A percentile compares a stretch with the other conserved stretches of the same genome.
Conservation (phyloP, 345 rosid species). For the Lumnitzera littorea region DNA sequence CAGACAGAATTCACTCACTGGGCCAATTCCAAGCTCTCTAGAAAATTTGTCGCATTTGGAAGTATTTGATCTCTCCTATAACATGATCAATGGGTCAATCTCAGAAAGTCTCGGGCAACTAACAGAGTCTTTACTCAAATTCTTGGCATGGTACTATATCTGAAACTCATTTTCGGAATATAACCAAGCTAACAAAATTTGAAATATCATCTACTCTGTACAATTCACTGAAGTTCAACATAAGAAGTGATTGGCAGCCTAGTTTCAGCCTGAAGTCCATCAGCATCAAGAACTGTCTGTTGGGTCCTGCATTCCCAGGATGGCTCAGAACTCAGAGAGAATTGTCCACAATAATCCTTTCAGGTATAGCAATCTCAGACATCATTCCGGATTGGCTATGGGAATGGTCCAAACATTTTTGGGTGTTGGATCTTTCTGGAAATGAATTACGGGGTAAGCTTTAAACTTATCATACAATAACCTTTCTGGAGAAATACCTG, state of each 20-base stretch:
- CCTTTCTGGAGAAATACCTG: slow-evolving; percentile 16
- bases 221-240: slow-evolving; percentile 1
- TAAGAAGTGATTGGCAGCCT: slow-evolving; percentile 17
- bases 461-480: slow-evolving; percentile 25
- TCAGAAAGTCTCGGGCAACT: slow-evolving; percentile 21
- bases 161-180: slow-evolving; percentile 10
- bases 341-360: slow-evolving; percentile 1
- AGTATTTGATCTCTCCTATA: slow-evolving; percentile 6
- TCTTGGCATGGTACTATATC: slow-evolving; percentile 16
- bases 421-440: slow-evolving; percentile 15
- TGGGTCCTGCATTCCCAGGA: slow-evolving; percentile 19
- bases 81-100: slow-evolving; percentile 20
- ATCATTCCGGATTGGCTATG: slow-evolving; percentile 18
- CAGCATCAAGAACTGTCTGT: not conserved
- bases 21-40: slow-evolving; percentile 17
- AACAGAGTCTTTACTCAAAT: slow-evolving; percentile 12
- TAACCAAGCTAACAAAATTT: slow-evolving; percentile 5
- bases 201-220: not conserved
- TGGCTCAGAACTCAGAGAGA: slow-evolving; percentile 20
- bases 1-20: slow-evolving; percentile 1
- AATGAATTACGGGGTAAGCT: slow-evolving; percentile 16
- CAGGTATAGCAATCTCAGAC: slow-evolving; percentile 8
- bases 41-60: slow-evolving; percentile 15
- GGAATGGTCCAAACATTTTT: slow-evolving; percentile 3
- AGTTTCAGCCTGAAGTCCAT: slow-evolving; percentile 7